A percentile compares a stretch with the other conserved stretches of the same genome.
Evolutionary conservation across 306 rosid genomes (phyloP).

Genomic region (Senna siamea): DNA sequence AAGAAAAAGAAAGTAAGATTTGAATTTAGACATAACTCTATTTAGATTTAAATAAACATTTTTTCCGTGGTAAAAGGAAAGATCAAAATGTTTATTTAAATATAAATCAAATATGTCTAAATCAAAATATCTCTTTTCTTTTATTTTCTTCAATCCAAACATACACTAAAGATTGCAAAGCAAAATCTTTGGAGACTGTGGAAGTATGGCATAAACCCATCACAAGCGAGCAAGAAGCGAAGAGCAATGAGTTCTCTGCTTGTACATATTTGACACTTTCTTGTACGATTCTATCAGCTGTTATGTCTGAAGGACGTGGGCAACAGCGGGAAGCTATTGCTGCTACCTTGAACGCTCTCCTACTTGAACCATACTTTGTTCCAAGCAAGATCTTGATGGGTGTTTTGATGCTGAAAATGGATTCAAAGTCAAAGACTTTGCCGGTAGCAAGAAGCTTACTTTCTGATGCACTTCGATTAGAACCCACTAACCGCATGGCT

Average conservation of each 20-base stretch:
- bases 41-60: neutral
- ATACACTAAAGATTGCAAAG: neutral
- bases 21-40: neutral
- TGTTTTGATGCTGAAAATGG: constrained; percentile 57
- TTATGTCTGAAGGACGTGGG: constrained; percentile 65
- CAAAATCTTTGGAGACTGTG: neutral
- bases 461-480: constrained; percentile 83
- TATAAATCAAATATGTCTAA: neutral
- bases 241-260: neutral
- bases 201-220: constrained; percentile 1
- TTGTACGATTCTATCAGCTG: constrained; percentile 55
- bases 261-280: constrained; percentile 24
- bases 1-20: neutral
- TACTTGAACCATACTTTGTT: constrained; percentile 63
- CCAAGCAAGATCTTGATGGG: constrained; percentile 76
- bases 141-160: neutral
- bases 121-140: neutral
- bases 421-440: constrained; percentile 53
- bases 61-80: no score
- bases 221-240: neutral
- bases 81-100: neutral
- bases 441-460: constrained; percentile 88
- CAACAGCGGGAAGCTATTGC: constrained; percentile 65
- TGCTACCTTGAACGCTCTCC: constrained; percentile 53
- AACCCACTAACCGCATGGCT: constrained; percentile 80